These are phyloP conservation scores for Globisporangium paroecandrum DNA, from an alignment of 352 stramenopile genomes.

Conservation along the genomic window DNA sequence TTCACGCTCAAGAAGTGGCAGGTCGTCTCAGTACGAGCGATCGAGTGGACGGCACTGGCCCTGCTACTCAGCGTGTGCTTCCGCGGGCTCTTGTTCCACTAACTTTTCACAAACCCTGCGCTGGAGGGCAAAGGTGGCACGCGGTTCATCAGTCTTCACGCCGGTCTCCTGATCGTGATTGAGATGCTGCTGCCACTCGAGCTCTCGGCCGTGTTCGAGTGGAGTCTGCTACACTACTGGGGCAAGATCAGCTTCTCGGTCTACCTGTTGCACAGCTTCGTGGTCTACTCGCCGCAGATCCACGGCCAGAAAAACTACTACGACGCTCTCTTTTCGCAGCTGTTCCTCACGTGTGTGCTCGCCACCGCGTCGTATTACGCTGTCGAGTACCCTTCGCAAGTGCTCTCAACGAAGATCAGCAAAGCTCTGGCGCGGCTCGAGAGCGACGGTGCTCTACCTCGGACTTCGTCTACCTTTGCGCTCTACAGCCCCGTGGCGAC, in stretches of 20 bases:
- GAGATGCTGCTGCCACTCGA: slow-evolving; percentile 13
- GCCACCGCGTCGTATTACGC: slow-evolving; percentile 33
- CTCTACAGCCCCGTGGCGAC: not conserved
- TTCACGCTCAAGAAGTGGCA: slow-evolving; percentile 25
- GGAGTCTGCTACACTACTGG: slow-evolving; percentile 14
- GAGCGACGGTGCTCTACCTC: not conserved
- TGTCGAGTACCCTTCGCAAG: slow-evolving; percentile 41
- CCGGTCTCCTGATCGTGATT: slow-evolving; percentile 18
- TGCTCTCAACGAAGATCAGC: slow-evolving; percentile 27
- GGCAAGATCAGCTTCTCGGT: slow-evolving; percentile 39
- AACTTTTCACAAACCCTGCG: slow-evolving; percentile 28
- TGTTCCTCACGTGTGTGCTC: slow-evolving; percentile 25
- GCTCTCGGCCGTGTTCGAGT: slow-evolving; percentile 8
- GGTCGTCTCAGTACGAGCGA: slow-evolving; percentile 13
- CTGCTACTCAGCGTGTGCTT: slow-evolving; percentile 28
- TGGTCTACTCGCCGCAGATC: slow-evolving; percentile 18
- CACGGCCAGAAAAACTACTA: slow-evolving; percentile 21
- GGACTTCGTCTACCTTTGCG: too few relatives aligned
- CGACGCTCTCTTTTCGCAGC: slow-evolving; percentile 4
- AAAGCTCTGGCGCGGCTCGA: slow-evolving; percentile 6
- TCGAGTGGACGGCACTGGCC: slow-evolving; percentile 20
- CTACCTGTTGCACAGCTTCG: slow-evolving; percentile 46
- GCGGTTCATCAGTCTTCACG: slow-evolving; percentile 25
- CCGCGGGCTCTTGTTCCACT: slow-evolving; percentile 13
- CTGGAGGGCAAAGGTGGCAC: slow-evolving; percentile 6